Base-by-base conservation (phyloP, 2,329 filamentous ascomycete species). In the Chaetoscypha palmicola region DNA sequence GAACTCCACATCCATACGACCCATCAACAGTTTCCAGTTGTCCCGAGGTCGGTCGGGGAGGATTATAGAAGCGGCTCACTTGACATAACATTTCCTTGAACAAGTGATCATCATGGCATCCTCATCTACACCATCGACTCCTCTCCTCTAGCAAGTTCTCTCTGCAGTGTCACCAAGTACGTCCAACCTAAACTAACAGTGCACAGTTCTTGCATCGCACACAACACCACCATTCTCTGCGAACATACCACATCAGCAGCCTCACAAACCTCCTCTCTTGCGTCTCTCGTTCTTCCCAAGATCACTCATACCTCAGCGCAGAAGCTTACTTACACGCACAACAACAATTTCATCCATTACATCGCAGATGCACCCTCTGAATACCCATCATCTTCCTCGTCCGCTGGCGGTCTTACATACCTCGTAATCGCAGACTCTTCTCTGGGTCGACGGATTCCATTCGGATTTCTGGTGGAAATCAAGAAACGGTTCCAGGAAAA, bases 311-410 rank as follows among this genome's bases (percentile, higher is more conserved):
- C 73, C 52, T 70, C 75, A 22, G 74, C 89, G 1, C 81, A 94
- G 62, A 96, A 96, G 68, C 79, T 94, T 54, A 97, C 91, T 43
- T 96, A 94, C 70, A 94, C 88, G 31, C 89, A 96, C 66, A 86
- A 89, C 68, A 73, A 82, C 48, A 82, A 94, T 65, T 88, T 92
- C 72, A 92, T 97, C 66, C 91, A 98, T 74, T 96, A 94, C 73
- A 85, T 97, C 62, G 79, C 90, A 59, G 86, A 92, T 62, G 81
- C 88, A 0, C 82, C 88, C 8, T 82, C 81, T 2, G 77, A 77
- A 57, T 77, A 82, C 60, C 70, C 70, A 2, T 45, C 60, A 55
- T 58, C 70, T 66, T 64, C 63, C 57, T 72, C 73, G 38, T 78
- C 81, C 5, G 81, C 86, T 39, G 87, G 87, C 41, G 86, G 89